phyloP scores from a whole-genome alignment of 31 red algal genomes.

The Odonthalia washingtoniensis region DNA sequence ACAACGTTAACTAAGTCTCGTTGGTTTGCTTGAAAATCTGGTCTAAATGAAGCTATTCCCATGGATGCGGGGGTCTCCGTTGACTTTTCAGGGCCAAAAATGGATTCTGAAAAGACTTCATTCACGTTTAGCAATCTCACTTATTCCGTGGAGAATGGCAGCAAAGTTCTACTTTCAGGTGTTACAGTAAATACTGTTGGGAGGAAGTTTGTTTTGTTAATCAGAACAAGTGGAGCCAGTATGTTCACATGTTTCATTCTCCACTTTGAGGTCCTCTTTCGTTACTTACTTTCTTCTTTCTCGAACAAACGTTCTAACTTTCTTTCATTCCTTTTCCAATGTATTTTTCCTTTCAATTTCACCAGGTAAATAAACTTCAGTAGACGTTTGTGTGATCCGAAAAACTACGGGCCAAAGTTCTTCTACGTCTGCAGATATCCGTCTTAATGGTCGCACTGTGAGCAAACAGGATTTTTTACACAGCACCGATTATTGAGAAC shows the following conservation, averaged over 20 bases:
- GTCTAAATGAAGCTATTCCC: not conserved
- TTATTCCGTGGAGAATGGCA: no score
- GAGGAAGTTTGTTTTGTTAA: slow-evolving; percentile 73
- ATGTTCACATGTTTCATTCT: no score
- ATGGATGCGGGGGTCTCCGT: not conserved
- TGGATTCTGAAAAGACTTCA: no score
- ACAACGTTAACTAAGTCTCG: slow-evolving; percentile 50
- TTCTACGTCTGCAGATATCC: slow-evolving; percentile 60
- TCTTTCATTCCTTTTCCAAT: no score
- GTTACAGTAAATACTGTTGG: slow-evolving; percentile 65
- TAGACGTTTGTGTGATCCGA: slow-evolving; percentile 87
- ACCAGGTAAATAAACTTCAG: slow-evolving; percentile 87
- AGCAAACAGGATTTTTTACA: slow-evolving; percentile 42
- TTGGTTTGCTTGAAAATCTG: slow-evolving; percentile 39
- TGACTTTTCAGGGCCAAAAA: no score
- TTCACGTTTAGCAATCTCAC: no score
- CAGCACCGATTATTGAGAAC: slow-evolving; percentile 86
- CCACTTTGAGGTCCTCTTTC: no score
- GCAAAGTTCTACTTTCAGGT: slow-evolving; percentile 67
- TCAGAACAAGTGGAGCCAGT: slow-evolving; percentile 83
- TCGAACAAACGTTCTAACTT: no score
- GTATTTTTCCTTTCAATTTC: no score
- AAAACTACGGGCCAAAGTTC: slow-evolving; percentile 80
- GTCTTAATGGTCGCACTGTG: slow-evolving; percentile 63
- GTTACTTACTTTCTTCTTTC: no score